Conservation (phyloP, 2,329 filamentous ascomycete species). For the Massarina eburnea region DNA sequence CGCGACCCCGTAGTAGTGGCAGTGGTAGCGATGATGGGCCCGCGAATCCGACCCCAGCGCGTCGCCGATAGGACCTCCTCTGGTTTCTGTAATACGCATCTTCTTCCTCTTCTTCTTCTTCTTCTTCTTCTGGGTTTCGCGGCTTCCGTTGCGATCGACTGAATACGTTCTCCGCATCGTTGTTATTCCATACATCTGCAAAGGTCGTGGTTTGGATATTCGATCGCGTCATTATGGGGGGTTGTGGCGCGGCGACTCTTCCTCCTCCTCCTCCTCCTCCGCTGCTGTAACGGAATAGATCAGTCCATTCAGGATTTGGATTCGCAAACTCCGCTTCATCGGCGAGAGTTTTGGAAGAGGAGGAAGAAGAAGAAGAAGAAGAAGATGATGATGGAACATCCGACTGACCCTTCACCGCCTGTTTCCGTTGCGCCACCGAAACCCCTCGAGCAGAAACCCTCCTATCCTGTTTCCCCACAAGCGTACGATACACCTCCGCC, state of each 20-base stretch:
- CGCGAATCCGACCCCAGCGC: no score
- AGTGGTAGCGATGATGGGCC: neutral
- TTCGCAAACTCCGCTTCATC: constrained; percentile 28
- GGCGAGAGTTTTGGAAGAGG: constrained; percentile 15
- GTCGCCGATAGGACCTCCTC: no score
- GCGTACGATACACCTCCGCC: constrained; percentile 11
- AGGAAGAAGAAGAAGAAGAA: constrained; percentile 16
- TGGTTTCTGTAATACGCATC: no score
- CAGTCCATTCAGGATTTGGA: constrained; percentile 11
- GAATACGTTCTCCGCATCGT: no score
- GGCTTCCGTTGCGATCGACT: neutral
- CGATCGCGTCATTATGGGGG: neutral
- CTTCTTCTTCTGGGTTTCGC: no score
- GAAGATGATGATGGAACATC: constrained; percentile 12
- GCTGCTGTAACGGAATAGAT: neutral
- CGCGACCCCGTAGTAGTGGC: neutral
- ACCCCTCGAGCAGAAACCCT: constrained; percentile 20
- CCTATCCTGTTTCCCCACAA: constrained; percentile 21
- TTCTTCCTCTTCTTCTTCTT: no score
- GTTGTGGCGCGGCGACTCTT: neutral
- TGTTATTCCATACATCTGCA: neutral
- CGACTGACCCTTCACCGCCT: constrained; percentile 12
- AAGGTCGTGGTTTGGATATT: neutral
- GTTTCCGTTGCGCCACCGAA: constrained; percentile 28
- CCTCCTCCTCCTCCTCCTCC: neutral